Evolutionary conservation across 371 early-diverging fungal species (phyloP).

Genomic region (Mucor mucedo): DNA sequence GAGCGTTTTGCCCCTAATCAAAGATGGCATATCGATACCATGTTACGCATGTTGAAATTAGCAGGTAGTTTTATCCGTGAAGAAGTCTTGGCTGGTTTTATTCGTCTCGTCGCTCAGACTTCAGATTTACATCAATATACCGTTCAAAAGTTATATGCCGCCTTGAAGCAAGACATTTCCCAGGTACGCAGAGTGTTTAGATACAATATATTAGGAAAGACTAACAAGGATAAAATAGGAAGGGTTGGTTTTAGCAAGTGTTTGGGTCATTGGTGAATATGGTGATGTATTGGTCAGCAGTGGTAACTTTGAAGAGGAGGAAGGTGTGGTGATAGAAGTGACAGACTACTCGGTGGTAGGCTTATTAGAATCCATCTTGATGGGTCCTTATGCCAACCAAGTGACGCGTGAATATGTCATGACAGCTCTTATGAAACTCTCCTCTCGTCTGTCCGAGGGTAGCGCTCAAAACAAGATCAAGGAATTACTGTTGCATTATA

Average conservation of each 20-base stretch:
- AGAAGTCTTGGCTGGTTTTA: constrained; percentile 74
- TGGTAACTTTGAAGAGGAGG: constrained; percentile 75
- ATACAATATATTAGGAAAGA: not conserved
- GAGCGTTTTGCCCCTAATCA: constrained; percentile 88
- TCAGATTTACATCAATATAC: constrained; percentile 85
- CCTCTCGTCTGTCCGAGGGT: constrained; percentile 73
- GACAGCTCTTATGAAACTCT: constrained; percentile 89
- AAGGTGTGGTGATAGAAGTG: constrained; percentile 62
- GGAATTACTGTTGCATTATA: constrained; percentile 63
- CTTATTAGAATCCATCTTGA: constrained; percentile 73
- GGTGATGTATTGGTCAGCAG: constrained; percentile 85
- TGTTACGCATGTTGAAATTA: constrained; percentile 84
- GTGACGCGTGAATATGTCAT: constrained; percentile 82
- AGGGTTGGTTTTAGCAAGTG: constrained; percentile 87
- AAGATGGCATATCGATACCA: constrained; percentile 96
- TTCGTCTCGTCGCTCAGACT: constrained; percentile 74
- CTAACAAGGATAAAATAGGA: constrained; percentile 55
- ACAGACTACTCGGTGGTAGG: constrained; percentile 77
- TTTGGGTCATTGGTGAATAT: constrained; percentile 97
- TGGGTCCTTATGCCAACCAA: constrained; percentile 80
- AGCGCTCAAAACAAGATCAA: constrained; percentile 56
- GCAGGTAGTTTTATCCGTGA: constrained; percentile 78
- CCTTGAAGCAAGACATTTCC: constrained; percentile 79
- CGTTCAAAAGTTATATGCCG: constrained; percentile 83
- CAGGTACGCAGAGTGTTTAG: constrained; percentile 47